phyloP scores from a whole-genome alignment of 169 alveolate species.

The Miamiensis avidus region DNA sequence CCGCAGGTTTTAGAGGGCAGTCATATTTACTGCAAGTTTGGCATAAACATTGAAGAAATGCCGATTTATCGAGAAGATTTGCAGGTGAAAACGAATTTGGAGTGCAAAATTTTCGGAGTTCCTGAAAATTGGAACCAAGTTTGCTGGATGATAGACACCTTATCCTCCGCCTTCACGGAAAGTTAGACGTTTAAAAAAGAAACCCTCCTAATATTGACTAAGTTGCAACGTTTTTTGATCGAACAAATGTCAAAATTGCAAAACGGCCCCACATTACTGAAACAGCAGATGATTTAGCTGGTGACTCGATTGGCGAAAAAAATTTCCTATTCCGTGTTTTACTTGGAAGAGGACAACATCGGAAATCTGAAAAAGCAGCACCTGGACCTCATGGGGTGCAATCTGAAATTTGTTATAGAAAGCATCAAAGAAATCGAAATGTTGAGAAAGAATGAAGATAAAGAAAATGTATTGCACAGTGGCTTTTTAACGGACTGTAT shows the following conservation, averaged over 20 bases:
- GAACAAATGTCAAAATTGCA: background rate
- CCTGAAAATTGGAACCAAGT: background rate
- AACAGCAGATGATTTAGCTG: background rate
- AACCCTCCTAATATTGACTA: background rate
- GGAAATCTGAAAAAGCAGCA: background rate
- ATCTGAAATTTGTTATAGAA: background rate
- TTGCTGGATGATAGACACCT: background rate
- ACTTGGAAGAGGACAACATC: background rate
- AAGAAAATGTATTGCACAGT: background rate
- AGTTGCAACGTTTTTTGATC: background rate
- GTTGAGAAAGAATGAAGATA: background rate
- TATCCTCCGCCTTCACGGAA: background rate
- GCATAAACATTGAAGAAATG: background rate
- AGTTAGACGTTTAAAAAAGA: too few relatives aligned
- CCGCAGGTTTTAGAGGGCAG: background rate
- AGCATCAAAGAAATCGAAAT: background rate
- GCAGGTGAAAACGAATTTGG: background rate
- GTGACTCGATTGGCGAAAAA: background rate
- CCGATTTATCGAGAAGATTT: background rate
- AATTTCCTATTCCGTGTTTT: background rate
- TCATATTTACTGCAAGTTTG: background rate
- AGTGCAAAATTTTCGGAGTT: background rate
- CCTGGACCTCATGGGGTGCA: background rate
- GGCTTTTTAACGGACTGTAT: background rate
- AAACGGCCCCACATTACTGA: background rate